Base-by-base conservation (phyloP, 2,329 filamentous ascomycete species). In the Alternaria angustiovoidea region DNA sequence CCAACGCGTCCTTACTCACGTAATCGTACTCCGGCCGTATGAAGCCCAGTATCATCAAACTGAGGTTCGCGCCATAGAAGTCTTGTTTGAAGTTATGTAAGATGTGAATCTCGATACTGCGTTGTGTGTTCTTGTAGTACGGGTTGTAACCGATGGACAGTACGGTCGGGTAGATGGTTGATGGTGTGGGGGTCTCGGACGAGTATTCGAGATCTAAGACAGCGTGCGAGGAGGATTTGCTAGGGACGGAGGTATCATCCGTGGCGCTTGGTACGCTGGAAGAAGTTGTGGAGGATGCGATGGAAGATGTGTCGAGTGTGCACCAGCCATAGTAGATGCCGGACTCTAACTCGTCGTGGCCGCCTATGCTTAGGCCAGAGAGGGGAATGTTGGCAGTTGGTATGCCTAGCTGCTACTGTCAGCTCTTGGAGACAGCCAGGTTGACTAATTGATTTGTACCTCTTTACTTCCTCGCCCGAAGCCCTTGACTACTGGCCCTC, bases 271-370 rank as follows among this genome's bases (percentile, higher is more conserved):
- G 71, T 9, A 66, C 61, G 39, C 57, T 2, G 36, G 75, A 59
- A 0, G 78, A 2, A 0, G 86, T 82, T 8, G 68, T 69, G 38
- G 55, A 5, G 6, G 46, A 5, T 9, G 71, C 0, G 11, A 74
- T 72, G 12, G 70, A 71, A 34, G 48, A 57, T 9, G 90, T 84
- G 62, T 87, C 84, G 32, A 98, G 86, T 0, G 91, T 88, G 5
- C 93, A 93, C 84, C 91, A 97, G 73, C 95, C 95, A 76, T 94
- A 98, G 85, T 98, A 98, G 65, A 98, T 91, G 66, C 95, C 95
- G 1, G 89, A 92, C 59, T 87, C 83, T 55, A 91, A 84, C 67
- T 86, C 82, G 7, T 84, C 78, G 71, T 87, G 72, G 54, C 85
- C 84, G 78, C 91, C 89, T 51, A 94, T 90, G 70, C 88, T 88